Evolutionary conservation across 495 filamentous ascomycete genomes (phyloP), one percentile per base, ranked within the genome.

Genomic region (Choiromyces venosus): DNA sequence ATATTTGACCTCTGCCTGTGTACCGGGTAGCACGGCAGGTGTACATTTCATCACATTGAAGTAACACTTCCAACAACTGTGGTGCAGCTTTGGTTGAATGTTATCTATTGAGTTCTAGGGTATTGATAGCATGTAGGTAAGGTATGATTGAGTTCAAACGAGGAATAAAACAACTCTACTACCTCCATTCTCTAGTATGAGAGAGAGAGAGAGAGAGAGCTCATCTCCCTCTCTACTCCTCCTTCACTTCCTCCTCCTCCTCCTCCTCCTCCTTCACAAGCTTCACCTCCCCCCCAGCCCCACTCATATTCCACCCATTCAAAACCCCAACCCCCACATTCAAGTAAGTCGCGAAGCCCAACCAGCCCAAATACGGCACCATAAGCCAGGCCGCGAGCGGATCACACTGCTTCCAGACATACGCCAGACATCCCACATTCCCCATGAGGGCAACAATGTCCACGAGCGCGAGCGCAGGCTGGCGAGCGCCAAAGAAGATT

Each of bases 301-400:
- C 37, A 39, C 37, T n/a, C 36, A 25, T 56, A 37, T 40, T 14
- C 33, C 36, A 25, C 33, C 21, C 36, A 64, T 70, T 52, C 42
- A 70, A 35, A 39, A 40, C n/a, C 33, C 29, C 52, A n/a, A 25
- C 33, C 42, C 91, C 91, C 40, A 85, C 86, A 76, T 86, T 90
- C 70, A 96, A 82, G 77, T 96, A 96, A 0, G 91, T 91, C 40
- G 93, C 93, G 81, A 93, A 96, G 29, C 89, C 83, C 71, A 97
- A 82, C 94, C 94, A 97, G 3, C 82, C 88, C 44, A 93, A 79
- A 79, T 97, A 97, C 4, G 94, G 94, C 21, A 85, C 87, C 82
- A 96, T 82, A 74, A 88, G 82, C 88, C 88, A 94, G 8, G 88
- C 92, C 12, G 92, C 88, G 21, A 88, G 85, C 6, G 81, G 79